phyloP scores from a whole-genome alignment of 331 rosid genomes.

The Malus hybrid region DNA sequence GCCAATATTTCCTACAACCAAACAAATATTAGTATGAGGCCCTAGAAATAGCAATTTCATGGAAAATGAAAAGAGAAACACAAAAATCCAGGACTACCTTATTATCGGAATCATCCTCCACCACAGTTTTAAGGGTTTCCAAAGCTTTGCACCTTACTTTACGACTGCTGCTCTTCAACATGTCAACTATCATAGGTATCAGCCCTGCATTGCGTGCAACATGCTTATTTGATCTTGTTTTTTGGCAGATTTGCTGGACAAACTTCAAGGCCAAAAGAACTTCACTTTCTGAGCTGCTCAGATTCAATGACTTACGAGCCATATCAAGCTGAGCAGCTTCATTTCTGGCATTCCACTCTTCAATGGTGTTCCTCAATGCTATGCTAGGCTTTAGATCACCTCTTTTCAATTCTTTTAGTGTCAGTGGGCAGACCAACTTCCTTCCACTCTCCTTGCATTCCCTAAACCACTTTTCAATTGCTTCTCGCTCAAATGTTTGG shows the following conservation, averaged over 20 bases:
- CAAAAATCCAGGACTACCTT: conserved; percentile 49
- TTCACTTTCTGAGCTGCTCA: conserved; percentile 65
- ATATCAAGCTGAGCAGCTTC: conserved; percentile 91
- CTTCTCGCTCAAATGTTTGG: conserved; percentile 87
- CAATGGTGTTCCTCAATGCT: conserved; percentile 95
- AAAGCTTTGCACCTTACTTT: conserved; percentile 74
- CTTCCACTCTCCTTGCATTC: conserved; percentile 85
- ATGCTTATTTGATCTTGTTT: conserved; percentile 57
- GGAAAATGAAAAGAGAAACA: conserved; percentile 21
- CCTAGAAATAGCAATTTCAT: conserved; percentile 2
- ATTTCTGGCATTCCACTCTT: conserved; percentile 97
- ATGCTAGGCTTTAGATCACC: conserved; percentile 82
- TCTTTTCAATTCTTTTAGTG: conserved; percentile 53
- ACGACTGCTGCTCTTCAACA: conserved; percentile 76
- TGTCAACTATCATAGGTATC: conserved; percentile 78
- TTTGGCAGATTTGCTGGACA: conserved; percentile 65
- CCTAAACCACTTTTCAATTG: conserved; percentile 94
- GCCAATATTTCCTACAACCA: conserved; percentile 67
- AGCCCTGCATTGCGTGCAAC: conserved; percentile 64
- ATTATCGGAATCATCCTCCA: conserved; percentile 72
- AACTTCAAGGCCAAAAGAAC: conserved; percentile 58
- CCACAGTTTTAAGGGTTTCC: conserved; percentile 76
- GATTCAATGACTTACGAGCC: conserved; percentile 70
- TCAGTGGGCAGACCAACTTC: conserved; percentile 73
- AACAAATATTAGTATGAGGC: conserved; percentile 28